These are phyloP conservation scores for Paracoccidioides lutzii DNA, from an alignment of 2,329 filamentous ascomycete genomes.

Conservation along the genomic window DNA sequence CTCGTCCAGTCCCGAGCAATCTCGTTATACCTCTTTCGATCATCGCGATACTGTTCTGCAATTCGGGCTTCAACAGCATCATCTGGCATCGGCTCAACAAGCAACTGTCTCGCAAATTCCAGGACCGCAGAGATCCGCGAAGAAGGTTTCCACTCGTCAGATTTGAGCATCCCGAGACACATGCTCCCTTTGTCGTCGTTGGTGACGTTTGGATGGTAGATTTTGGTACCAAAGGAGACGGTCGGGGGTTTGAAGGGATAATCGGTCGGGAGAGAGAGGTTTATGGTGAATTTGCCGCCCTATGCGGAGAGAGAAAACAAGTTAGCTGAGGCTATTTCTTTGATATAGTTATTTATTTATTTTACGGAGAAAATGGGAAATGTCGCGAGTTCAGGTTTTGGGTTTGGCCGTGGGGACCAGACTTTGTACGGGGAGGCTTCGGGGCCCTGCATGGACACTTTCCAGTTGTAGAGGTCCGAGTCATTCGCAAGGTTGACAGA, in stretches of 20 bases:
- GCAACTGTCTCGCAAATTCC: conserved; percentile 58
- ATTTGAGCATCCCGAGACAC: conserved; percentile 71
- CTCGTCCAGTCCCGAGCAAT: conserved; percentile 60
- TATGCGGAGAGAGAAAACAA: conserved; percentile 17
- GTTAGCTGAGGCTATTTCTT: background rate
- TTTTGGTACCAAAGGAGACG: conserved; percentile 96
- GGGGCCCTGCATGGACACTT: conserved; percentile 53
- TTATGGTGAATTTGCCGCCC: conserved; percentile 61
- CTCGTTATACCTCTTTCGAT: conserved; percentile 58
- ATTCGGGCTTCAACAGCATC: conserved; percentile 80
- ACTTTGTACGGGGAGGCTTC: conserved; percentile 53
- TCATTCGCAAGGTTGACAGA: conserved; percentile 47
- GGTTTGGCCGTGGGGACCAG: conserved; percentile 17
- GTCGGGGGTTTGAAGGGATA: conserved; percentile 99
- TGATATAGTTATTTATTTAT: background rate
- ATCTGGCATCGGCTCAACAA: conserved; percentile 72
- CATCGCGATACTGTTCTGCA: conserved; percentile 66
- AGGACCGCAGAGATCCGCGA: conserved; percentile 65
- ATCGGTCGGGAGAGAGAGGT: conserved; percentile 73
- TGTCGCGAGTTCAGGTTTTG: background rate
- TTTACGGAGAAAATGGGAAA: background rate
- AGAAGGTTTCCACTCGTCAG: conserved; percentile 85
- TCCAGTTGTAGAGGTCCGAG: conserved; percentile 55
- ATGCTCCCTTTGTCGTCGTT: conserved; percentile 76
- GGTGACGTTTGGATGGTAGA: conserved; percentile 92